A percentile compares a stretch with the other conserved stretches of the same genome.
Conservation (phyloP, 2,329 filamentous ascomycete species). For the Tricladium varicosporioides region DNA sequence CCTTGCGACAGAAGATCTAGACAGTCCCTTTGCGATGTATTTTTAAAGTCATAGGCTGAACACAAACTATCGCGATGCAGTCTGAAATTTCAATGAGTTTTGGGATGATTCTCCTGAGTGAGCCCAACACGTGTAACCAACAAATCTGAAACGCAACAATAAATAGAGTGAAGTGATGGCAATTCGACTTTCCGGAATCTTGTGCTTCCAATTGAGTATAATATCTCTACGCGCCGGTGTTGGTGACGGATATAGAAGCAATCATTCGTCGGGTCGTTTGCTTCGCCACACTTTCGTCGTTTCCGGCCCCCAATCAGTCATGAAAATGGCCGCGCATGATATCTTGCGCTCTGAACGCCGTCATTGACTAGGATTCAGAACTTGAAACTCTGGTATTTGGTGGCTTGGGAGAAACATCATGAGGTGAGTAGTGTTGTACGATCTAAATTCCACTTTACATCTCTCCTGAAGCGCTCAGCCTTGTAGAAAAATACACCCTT, state of each 20-base stretch:
- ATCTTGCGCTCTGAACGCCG: neutral
- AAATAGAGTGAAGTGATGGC: neutral
- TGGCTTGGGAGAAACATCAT: neutral
- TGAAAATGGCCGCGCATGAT: neutral
- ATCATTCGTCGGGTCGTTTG: neutral
- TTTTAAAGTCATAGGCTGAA: neutral
- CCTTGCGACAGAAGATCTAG: neutral
- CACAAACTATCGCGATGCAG: neutral
- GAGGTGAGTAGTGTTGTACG: neutral
- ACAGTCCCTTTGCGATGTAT: neutral
- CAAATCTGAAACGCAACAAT: neutral
- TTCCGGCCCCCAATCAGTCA: constrained; percentile 2
- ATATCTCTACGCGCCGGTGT: constrained; percentile 6
- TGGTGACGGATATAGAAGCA: constrained; percentile 14
- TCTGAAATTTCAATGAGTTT: neutral
- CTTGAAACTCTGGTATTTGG: neutral
- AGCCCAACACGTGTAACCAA: neutral
- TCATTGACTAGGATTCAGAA: neutral
- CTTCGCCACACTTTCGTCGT: constrained; percentile 8
- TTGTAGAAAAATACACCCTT: neutral
- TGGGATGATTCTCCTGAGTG: no score
- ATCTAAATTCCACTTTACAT: neutral
- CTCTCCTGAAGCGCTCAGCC: constrained; percentile 3
- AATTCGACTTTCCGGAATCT: neutral
- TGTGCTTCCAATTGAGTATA: neutral